These are phyloP conservation scores for Populus hybrid DNA, from an alignment of 441 rosid species.

Conservation along the genomic window DNA sequence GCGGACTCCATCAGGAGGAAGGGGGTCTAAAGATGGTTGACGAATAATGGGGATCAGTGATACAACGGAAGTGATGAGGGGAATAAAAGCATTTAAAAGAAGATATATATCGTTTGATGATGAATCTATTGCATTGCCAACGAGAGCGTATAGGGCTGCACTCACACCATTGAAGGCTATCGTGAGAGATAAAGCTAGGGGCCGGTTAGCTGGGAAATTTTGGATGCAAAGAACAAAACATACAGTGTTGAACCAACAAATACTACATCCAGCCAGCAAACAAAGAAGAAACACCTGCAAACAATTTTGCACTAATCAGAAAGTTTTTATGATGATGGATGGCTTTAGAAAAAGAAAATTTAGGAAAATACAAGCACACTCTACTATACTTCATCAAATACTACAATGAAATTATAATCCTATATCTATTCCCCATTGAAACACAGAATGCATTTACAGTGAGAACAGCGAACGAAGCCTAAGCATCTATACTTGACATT, in stretches of 20 bases:
- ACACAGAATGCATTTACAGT: neutral
- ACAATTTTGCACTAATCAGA: neutral
- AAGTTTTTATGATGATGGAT: neutral
- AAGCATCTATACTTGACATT: neutral
- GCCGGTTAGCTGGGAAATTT: conserved; percentile 70
- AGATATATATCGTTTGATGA: conserved; percentile 62
- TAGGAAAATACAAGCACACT: neutral
- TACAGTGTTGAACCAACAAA: conserved; percentile 98
- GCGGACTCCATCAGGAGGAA: conserved; percentile 60
- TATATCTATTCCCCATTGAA: neutral
- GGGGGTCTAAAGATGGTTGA: conserved; percentile 77
- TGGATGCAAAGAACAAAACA: conserved; percentile 87
- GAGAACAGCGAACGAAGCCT: neutral
- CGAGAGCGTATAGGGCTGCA: conserved; percentile 81
- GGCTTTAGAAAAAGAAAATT: neutral
- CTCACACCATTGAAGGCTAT: conserved; percentile 94
- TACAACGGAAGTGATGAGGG: conserved; percentile 57
- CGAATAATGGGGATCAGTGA: conserved; percentile 78
- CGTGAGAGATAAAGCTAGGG: conserved; percentile 87
- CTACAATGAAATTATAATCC: neutral
- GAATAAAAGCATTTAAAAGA: conserved; percentile 68
- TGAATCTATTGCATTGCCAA: conserved; percentile 61
- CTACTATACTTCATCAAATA: neutral
- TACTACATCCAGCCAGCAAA: conserved; percentile 83
- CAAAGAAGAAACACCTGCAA: conserved; percentile 83